phyloP scores from a whole-genome alignment of 169 alveolate genomes.

The Nephromyces sp. region DNA sequence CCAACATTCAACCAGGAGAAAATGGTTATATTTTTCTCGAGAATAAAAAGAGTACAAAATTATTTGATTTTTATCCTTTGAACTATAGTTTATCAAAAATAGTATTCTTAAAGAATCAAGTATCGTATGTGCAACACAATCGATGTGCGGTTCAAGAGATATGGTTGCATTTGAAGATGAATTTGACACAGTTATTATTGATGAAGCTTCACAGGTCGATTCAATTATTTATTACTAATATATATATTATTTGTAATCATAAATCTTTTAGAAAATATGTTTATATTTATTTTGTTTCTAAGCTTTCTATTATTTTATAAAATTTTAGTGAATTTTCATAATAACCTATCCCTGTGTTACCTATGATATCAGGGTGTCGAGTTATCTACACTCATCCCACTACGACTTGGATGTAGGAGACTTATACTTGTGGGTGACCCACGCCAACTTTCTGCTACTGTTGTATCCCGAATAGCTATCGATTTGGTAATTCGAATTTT shows the following conservation, averaged over 20 bases:
- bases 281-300: background rate
- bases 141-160: slow-evolving; percentile 79
- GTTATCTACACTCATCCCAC: slow-evolving; percentile 65
- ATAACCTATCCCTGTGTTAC: background rate
- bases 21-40: background rate
- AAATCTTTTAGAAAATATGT: background rate
- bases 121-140: slow-evolving; percentile 76
- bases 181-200: slow-evolving; percentile 91
- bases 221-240: background rate
- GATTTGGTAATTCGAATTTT: slow-evolving; percentile 21
- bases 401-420: slow-evolving; percentile 63
- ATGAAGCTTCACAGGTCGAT: slow-evolving; percentile 90
- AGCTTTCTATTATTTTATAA: background rate
- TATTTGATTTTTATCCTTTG: background rate
- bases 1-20: background rate
- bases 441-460: slow-evolving; percentile 95
- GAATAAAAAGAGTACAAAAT: background rate
- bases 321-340: background rate
- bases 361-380: slow-evolving; percentile 54
- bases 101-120: slow-evolving; percentile 64
- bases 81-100: slow-evolving; percentile 31
- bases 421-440: slow-evolving; percentile 96
- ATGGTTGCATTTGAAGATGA: slow-evolving; percentile 49
- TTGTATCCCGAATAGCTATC: slow-evolving; percentile 64
- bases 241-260: background rate